Base-by-base conservation (phyloP, 176 grass and related monocot species). In the Typha latifolia region DNA sequence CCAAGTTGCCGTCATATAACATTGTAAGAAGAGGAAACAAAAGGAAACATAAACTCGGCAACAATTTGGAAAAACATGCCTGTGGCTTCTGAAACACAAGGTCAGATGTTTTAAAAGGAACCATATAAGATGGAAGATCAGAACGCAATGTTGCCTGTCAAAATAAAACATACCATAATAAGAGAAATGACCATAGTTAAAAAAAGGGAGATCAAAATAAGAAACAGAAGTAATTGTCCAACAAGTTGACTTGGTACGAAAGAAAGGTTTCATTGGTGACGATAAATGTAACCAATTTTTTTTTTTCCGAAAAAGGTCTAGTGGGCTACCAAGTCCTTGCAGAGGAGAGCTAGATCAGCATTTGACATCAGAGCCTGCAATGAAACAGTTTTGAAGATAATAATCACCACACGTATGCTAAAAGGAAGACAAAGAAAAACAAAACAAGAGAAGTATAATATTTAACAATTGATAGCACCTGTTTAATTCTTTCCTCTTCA, bases 101-200 rank as follows among this genome's bases (percentile, higher is more conserved):
- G 80, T 93, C 83, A 0, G 66, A n/a, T 48, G 81, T 85, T 70
- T 75, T 76, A 52, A 99, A 87, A 65, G 89, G 94, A 85, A 93
- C 94, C 94, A 93, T 99, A 63, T 90, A 99, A 9, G 66, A 48
- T 15, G 94, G 89, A 69, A 93, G 81, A 78, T 99, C 94, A 68
- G 81, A 93, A 66, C 86, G 84, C 68, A 87, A 62, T 52, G 83
- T 93, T 70, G 81, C 94, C 89, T 99, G 68, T 61, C 73, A 64
- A 76, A 55, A 18, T 22, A 4, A 27, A 75, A 73, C 72, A 55
- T 21, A 21, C 16, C 3, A 16, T 2, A 57, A 77, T 15, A 43
- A 72, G 63, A 43, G 3, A 26, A 24, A 49, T 22, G 14, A 31
- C 5, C 3, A 66, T 18, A 43, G 14, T 49, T 7, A 49, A 49